Evolutionary conservation across 768 basidiomycete species (phyloP).

Genomic region (Boletus rubescentipes): DNA sequence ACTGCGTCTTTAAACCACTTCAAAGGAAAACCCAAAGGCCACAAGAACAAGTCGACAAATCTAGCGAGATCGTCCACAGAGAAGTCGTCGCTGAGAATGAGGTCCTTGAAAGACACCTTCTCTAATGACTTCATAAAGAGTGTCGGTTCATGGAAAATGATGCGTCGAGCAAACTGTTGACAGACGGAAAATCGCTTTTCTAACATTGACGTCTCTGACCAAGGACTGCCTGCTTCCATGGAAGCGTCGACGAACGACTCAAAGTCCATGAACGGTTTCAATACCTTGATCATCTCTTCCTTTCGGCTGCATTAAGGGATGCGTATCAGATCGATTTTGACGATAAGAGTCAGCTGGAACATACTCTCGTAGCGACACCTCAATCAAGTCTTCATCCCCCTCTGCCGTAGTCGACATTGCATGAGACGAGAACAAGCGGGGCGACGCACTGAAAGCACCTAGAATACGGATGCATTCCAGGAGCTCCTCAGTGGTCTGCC

Average conservation of each 20-base stretch:
- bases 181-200: not conserved
- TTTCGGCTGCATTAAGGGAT: conserved; percentile 2
- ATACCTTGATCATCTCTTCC: not conserved
- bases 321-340: not conserved
- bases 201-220: not conserved
- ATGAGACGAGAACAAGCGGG: too few relatives aligned
- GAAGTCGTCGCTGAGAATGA: conserved; percentile 33
- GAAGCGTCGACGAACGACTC: not conserved
- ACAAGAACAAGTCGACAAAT: conserved; percentile 7
- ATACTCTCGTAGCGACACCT: conserved; percentile 13
- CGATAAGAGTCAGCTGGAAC: not conserved
- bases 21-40: conserved; percentile 15
- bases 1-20: conserved; percentile 30
- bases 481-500: not conserved
- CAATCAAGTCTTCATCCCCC: conserved; percentile 21
- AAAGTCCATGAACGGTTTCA: conserved; percentile 1
- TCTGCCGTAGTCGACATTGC: not conserved
- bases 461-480: not conserved
- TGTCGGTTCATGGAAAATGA: conserved; percentile 30
- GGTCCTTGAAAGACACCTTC: conserved; percentile 34
- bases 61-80: conserved; percentile 19
- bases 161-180: conserved; percentile 29
- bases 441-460: not conserved
- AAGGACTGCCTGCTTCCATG: not conserved
- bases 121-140: conserved; percentile 30